Conservation (phyloP, 768 basidiomycete species). For the Xanthoconium stramineum region DNA sequence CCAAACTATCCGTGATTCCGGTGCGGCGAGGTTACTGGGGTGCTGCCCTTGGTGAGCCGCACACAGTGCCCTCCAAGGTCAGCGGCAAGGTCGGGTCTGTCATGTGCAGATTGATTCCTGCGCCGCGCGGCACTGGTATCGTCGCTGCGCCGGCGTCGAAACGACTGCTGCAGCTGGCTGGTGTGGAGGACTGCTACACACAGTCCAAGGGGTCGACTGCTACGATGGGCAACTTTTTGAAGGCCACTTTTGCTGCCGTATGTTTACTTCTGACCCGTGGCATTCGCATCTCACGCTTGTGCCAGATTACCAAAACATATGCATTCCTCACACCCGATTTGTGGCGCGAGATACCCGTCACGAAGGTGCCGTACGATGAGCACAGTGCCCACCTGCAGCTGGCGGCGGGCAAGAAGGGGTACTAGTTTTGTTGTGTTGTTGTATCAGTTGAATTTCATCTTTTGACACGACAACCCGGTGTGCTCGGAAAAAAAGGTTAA, state of each 20-base stretch:
- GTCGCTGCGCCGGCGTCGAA: conserved; percentile 98
- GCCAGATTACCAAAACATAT: conserved; percentile 95
- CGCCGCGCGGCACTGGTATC: conserved; percentile 98
- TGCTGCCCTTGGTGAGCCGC: conserved; percentile 96
- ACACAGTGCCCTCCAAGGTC: conserved; percentile 98
- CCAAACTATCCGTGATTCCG: conserved; percentile 96
- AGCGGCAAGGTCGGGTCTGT: conserved; percentile 98
- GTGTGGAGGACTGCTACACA: conserved; percentile 97
- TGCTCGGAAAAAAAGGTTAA: too few relatives aligned
- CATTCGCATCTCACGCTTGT: background rate
- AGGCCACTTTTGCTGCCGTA: conserved; percentile 92
- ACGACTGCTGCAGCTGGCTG: conserved; percentile 94
- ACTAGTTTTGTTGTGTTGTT: conserved; percentile 36
- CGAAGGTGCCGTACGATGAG: conserved; percentile 92
- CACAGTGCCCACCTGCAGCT: conserved; percentile 90
- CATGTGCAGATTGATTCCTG: conserved; percentile 98
- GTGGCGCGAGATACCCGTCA: conserved; percentile 91
- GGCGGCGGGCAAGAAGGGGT: conserved; percentile 70
- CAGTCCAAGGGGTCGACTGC: conserved; percentile 98
- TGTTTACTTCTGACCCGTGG: conserved; percentile 10
- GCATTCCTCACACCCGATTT: conserved; percentile 97
- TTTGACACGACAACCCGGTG: too few relatives aligned
- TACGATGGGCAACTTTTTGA: conserved; percentile 99
- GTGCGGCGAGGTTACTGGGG: conserved; percentile 99
- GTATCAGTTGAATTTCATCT: too few relatives aligned